Evolutionary conservation across 2,329 filamentous ascomycete genomes (phyloP).

Genomic region (Chrysosporium keratinophilum): DNA sequence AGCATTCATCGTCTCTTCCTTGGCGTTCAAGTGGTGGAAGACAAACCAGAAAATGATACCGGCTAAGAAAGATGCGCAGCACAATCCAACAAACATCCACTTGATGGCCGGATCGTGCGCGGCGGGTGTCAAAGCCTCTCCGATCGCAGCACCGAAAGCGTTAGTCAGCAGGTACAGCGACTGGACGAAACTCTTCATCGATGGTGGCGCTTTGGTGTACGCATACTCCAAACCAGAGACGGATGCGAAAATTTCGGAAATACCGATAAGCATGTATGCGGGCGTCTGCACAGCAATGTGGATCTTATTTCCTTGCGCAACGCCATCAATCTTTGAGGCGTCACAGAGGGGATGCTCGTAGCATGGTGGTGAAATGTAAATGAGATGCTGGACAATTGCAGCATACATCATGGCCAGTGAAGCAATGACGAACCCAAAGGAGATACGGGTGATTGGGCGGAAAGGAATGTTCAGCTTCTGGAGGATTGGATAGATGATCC

Average conservation of each 20-base stretch:
- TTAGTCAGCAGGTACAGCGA: conserved; percentile 49
- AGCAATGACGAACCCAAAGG: conserved; percentile 57
- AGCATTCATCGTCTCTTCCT: conserved; percentile 43
- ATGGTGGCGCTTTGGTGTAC: conserved; percentile 60
- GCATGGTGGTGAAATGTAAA: conserved; percentile 46
- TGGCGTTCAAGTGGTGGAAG: conserved; percentile 41
- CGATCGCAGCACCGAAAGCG: conserved; percentile 49
- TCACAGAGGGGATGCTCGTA: conserved; percentile 35
- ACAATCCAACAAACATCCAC: conserved; percentile 57
- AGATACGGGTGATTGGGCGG: conserved; percentile 67
- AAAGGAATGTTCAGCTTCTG: conserved; percentile 54
- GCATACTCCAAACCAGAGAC: conserved; percentile 63
- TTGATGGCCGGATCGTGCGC: conserved; percentile 55
- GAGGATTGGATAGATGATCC: conserved; percentile 57
- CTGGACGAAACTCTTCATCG: conserved; percentile 55
- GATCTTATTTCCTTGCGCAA: conserved; percentile 30
- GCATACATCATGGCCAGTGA: conserved; percentile 53
- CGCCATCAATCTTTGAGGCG: conserved; percentile 26
- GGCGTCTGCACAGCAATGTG: conserved; percentile 39
- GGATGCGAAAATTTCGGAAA: conserved; percentile 51
- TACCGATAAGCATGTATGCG: conserved; percentile 37
- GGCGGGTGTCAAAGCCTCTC: conserved; percentile 50
- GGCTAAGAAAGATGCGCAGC: conserved; percentile 38
- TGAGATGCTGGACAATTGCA: conserved; percentile 47
- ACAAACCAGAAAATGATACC: conserved; percentile 46